phyloP scores from a whole-genome alignment of 2,329 filamentous ascomycete species.

The Cordyceps cateniannulata region DNA sequence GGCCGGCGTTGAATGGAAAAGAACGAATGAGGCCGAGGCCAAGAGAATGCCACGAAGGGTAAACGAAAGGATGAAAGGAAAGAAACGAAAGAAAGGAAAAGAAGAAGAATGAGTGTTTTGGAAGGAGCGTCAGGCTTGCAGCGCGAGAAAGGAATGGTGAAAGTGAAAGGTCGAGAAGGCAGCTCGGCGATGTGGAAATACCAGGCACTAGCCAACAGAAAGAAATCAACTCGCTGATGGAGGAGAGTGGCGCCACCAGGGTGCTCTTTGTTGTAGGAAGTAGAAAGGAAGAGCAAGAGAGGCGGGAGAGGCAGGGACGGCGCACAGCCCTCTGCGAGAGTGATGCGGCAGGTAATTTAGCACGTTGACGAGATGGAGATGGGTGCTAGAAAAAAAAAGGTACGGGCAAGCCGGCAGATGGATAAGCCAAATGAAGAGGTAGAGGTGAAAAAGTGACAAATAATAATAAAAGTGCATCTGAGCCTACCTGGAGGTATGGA shows the following conservation, averaged over 20 bases:
- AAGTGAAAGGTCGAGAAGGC: conserved; percentile 3
- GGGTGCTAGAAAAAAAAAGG: background rate
- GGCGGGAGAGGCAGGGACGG: background rate
- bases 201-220: background rate
- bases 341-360: background rate
- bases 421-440: background rate
- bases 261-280: background rate
- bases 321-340: conserved; percentile 6
- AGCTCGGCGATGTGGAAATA: background rate
- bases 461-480: background rate
- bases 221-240: background rate
- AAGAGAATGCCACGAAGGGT: background rate
- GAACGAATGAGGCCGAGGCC: background rate
- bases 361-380: background rate
- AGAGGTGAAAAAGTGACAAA: background rate
- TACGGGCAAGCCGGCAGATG: background rate
- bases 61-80: background rate
- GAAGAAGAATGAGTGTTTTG: background rate
- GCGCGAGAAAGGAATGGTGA: conserved; percentile 4
- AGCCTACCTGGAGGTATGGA: no score
- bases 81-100: background rate
- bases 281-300: background rate
- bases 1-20: background rate
- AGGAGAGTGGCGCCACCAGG: conserved; percentile 3
- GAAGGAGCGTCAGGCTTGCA: conserved; percentile 4